These are phyloP conservation scores for Earliella scabrosa DNA, from an alignment of 1,284 basidiomycete species.

Conservation along the genomic window DNA sequence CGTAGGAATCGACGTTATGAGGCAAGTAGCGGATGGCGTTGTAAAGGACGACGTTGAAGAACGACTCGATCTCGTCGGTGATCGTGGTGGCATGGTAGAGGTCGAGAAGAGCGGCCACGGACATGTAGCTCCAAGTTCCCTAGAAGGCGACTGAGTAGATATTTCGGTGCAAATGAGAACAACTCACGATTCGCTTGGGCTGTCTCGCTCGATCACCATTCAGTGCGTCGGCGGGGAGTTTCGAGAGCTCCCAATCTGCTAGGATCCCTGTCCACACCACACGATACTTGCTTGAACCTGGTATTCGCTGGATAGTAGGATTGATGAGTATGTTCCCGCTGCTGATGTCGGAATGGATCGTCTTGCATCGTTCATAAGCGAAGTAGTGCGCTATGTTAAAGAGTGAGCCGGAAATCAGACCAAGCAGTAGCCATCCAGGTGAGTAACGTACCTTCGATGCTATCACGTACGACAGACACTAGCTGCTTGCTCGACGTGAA, in stretches of 20 bases:
- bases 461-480: not conserved
- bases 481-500: slow-evolving; percentile 2
- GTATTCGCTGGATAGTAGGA: not conserved
- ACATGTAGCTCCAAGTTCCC: slow-evolving; percentile 3
- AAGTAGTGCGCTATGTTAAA: not conserved
- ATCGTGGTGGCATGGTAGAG: not conserved
- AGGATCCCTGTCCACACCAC: no score
- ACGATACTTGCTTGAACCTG: no score
- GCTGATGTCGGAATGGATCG: slow-evolving; percentile 4
- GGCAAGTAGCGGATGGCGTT: slow-evolving; percentile 1
- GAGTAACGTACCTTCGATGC: slow-evolving; percentile 2
- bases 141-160: not conserved
- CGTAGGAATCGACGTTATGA: not conserved
- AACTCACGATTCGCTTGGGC: no score
- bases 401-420: not conserved
- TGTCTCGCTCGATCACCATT: no score
- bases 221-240: no score
- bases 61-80: slow-evolving; percentile 11
- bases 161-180: no score
- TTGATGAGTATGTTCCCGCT: slow-evolving; percentile 7
- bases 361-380: not conserved
- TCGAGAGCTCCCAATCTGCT: no score
- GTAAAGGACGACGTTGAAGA: slow-evolving; percentile 10
- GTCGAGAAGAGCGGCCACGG: not conserved
- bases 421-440: not conserved